Base-by-base conservation (phyloP, 2,329 filamentous ascomycete species). In the Pezizomycotina sp. region DNA sequence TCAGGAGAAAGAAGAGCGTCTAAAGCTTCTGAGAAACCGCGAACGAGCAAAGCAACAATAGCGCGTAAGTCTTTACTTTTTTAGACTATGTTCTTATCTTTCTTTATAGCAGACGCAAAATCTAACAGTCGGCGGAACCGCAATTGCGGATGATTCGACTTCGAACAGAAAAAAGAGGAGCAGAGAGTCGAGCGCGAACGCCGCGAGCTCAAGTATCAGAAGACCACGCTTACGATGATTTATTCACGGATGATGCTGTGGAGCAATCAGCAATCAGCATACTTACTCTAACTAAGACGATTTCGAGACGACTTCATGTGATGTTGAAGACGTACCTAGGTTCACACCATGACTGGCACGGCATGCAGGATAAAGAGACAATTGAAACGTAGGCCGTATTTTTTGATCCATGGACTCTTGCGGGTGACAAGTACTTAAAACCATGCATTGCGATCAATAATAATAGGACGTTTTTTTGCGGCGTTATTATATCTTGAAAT, bases 191-290 rank as follows among this genome's bases (percentile, higher is more conserved):
- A 74, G 31, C 76, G 82, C 57, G 81, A 93, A 62, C 69, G 81
- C 47, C 78, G 81, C 58, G 77, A 91, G 58, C 71, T 86, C 60
- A 91, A 91, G 58, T 92, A 74, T 67, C 81, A 92, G 59, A 89
- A 89, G 83, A 92, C n/a, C 86, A 98, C 60, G 86, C 84, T 2
- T 98, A 98, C 57, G 89, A 95, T 55, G 83, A 92, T 29, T 59
- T 93, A 35, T 83, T 92, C 57, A 72, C 69, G 4, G 82, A 91
- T 35, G 80, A 92, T 39, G 77, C 78, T 50, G 66, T 92, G 62
- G 72, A 72, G 61, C 58, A 14, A 72, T 73, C 36, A 92, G 76
- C 61, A 98, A 98, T 58, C 80, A 93, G 59, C 74, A 92, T 53
- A 70, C 82, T 9, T 66, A 68, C 45, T 69, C 73, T 42, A 64